Conservation (phyloP, 75 land plant genomes). For the Cryptomeria japonica region DNA sequence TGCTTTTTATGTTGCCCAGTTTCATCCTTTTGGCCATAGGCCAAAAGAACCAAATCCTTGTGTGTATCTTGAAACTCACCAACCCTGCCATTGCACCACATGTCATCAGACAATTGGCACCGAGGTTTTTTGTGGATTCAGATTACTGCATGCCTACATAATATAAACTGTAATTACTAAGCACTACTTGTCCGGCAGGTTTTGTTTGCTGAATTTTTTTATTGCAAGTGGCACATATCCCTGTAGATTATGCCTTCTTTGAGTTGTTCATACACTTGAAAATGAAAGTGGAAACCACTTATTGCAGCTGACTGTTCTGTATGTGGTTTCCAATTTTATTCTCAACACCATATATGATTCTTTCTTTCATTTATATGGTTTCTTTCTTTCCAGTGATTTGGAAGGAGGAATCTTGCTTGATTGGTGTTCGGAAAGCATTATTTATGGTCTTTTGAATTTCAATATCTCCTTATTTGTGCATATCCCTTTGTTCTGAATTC, state of each 20-base stretch:
- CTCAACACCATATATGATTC: background rate
- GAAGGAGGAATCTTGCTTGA: background rate
- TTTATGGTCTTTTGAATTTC: slow-evolving; percentile 3
- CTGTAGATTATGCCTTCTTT: background rate
- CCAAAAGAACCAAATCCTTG: background rate
- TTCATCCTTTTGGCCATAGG: background rate
- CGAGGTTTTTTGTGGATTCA: background rate
- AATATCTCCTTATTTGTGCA: background rate
- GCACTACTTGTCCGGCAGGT: background rate
- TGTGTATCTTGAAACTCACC: background rate
- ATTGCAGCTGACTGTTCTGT: background rate
- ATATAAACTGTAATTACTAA: background rate
- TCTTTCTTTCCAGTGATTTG: background rate
- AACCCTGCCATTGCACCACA: background rate
- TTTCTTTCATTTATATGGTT: background rate
- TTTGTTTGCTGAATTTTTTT: background rate
- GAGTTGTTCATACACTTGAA: background rate
- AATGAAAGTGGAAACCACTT: background rate
- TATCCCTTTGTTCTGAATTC: background rate
- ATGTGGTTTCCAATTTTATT: background rate
- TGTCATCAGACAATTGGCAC: background rate
- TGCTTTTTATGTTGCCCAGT: too few relatives aligned
- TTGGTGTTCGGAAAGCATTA: background rate
- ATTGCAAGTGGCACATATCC: background rate
- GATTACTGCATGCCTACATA: background rate